phyloP scores from a whole-genome alignment of 805 yeast species.

The Nadsonia fulvescens region DNA sequence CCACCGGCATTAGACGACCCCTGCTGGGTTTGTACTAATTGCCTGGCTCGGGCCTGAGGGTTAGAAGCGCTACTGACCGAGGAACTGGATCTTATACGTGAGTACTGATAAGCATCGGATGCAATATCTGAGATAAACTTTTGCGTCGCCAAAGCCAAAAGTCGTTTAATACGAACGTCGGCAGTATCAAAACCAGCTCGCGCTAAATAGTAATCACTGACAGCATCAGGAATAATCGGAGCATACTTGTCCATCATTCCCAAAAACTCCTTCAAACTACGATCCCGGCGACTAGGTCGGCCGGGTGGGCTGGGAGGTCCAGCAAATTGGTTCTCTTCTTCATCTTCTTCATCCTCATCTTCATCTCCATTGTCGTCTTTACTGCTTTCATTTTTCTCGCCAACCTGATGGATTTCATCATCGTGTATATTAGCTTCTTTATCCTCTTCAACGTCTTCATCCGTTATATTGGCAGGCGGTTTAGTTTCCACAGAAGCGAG shows the following conservation, averaged over 20 bases:
- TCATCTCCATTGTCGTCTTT: conserved; percentile 4
- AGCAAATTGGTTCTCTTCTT: conserved; percentile 8
- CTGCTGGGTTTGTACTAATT: conserved; percentile 53
- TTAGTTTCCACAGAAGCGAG: too few relatives aligned
- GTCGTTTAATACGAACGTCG: conserved; percentile 61
- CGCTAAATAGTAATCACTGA: conserved; percentile 77
- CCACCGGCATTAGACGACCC: too few relatives aligned
- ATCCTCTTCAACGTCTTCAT: conserved; percentile 1
- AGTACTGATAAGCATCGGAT: conserved; percentile 89
- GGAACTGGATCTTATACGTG: conserved; percentile 75
- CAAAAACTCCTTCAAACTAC: conserved; percentile 51
- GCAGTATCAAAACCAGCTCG: conserved; percentile 72
- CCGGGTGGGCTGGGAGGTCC: conserved; percentile 11
- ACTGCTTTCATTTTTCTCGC: conserved; percentile 2
- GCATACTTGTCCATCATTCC: conserved; percentile 85
- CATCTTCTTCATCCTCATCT: conserved; percentile 6
- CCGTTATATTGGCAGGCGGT: too few relatives aligned
- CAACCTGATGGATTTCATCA: conserved; percentile 3
- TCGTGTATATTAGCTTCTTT: background rate
- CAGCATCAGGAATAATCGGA: conserved; percentile 93
- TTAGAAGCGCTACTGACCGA: conserved; percentile 74
- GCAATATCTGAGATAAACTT: conserved; percentile 89
- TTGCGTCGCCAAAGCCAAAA: conserved; percentile 88
- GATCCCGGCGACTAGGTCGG: conserved; percentile 14
- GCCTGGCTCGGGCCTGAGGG: conserved; percentile 74